Evolutionary conservation across 306 rosid species (phyloP).

Genomic region (Mucuna pruriens): DNA sequence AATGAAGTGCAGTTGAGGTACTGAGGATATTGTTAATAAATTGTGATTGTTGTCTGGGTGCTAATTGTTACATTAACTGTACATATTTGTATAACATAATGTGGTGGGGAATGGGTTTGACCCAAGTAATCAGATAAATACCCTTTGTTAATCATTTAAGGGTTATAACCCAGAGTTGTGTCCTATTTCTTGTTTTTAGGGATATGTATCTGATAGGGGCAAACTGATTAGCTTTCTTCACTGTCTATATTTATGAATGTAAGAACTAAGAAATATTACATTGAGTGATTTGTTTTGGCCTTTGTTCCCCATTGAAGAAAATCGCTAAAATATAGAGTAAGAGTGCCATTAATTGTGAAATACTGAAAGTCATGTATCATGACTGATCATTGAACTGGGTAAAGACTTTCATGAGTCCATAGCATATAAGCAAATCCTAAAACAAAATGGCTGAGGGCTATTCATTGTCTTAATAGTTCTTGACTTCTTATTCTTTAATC

Average conservation of each 20-base stretch:
- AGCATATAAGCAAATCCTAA: neutral
- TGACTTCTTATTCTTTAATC: neutral
- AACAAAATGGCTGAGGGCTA: neutral
- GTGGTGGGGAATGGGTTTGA: constrained; percentile 7
- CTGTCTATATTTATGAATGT: neutral
- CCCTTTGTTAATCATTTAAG: neutral
- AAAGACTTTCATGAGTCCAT: neutral
- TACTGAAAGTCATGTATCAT: neutral
- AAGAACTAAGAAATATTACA: constrained; percentile 8
- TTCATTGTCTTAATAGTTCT: neutral
- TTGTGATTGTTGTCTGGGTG: constrained; percentile 25
- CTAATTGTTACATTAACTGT: neutral
- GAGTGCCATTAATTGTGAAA: neutral
- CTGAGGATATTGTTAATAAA: constrained; percentile 18
- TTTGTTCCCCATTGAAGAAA: neutral
- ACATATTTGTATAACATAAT: neutral
- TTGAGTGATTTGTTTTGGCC: neutral
- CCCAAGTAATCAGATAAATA: neutral
- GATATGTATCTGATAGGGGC: neutral
- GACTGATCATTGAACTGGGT: neutral
- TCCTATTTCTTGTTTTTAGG: constrained; percentile 24
- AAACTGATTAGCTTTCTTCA: neutral
- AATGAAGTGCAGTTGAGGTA: neutral
- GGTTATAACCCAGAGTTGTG: constrained; percentile 2
- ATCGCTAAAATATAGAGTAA: neutral